Base-by-base conservation (phyloP, 2,329 filamentous ascomycete species). In the Clonostachys byssicola region DNA sequence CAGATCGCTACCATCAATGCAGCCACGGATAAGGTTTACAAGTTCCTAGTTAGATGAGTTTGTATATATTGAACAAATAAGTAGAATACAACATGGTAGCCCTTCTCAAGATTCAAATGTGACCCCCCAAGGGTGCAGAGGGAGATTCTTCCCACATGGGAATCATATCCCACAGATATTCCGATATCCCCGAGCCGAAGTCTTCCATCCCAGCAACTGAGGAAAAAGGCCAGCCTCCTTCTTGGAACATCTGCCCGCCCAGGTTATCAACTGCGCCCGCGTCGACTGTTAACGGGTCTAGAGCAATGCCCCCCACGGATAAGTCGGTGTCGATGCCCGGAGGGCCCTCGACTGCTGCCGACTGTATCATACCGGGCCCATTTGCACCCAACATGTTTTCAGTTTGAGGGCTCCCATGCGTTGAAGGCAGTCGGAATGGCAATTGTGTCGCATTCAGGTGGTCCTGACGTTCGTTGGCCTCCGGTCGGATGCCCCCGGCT, bases 1-100 rank as follows among this genome's bases (percentile, higher is more conserved):
- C 62, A 65, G 47, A 56, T 57, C 42, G 54, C 60, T n/a, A 62
- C 61, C 0, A 60, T 55, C 1, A 52, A 58, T 44, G 58, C 56
- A 1, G 62, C 62, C 1, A 60, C 53, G 0, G 45, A 51, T 8
- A 49, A 53, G 6, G 34, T 62, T 6, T 42, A 56, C 2, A 55
- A 62, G 13, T 60, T 48, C 33, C 18, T 48, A 9, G 42, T 33
- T 17, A n/a, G 43, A 38, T 16, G 6, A 38, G 6, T 13, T 16
- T 38, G 35, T 38, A 38, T 4, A 16, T 38, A 38, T 13, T 38
- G 12, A 38, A 20, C 18, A 38, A 16, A 38, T 38, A 13, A 16
- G 12, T 38, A 6, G 4, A 38, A 5, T 38, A 16, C 18, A 38
- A 38, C n/a, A n/a, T n/a, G n/a, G n/a, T n/a, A n/a, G n/a, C n/a